A percentile compares a stretch with the other conserved stretches of the same genome.
Conservation (phyloP, 257 asterid species). For the Echites panduratus region DNA sequence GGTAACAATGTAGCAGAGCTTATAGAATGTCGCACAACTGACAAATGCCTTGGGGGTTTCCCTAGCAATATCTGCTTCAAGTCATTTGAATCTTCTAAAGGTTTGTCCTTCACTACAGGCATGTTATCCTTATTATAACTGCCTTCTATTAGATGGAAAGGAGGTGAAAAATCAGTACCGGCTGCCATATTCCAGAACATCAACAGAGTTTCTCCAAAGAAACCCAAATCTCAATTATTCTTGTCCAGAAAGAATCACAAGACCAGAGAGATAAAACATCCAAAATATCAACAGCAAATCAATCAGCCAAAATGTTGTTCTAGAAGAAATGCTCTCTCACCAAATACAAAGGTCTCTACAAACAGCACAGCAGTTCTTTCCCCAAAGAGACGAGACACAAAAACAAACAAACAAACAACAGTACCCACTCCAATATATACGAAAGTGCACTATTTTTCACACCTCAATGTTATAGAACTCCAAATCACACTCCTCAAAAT, state of each 20-base stretch:
- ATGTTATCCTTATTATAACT: conserved; percentile 31
- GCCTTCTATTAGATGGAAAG: no score
- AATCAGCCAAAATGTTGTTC: conserved; percentile 5
- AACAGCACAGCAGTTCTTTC: neutral
- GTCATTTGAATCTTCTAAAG: conserved; percentile 34
- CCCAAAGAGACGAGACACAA: neutral
- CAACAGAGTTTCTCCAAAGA: conserved; percentile 6
- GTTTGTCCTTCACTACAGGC: conserved; percentile 37
- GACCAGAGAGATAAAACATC: neutral
- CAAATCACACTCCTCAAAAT: conserved; percentile 5
- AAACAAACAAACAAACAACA: neutral
- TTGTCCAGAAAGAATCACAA: neutral
- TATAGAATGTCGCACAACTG: conserved; percentile 47
- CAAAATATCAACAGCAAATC: neutral
- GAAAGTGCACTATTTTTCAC: conserved; percentile 8
- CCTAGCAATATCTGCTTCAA: conserved; percentile 31
- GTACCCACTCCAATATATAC: neutral
- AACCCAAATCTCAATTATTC: conserved; percentile 28
- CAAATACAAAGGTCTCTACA: neutral
- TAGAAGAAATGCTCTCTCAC: neutral
- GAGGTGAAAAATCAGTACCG: conserved; percentile 49
- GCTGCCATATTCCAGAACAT: conserved; percentile 58
- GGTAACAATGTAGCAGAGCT: conserved; percentile 37
- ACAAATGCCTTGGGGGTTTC: conserved; percentile 55
- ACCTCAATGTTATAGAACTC: neutral